These are phyloP conservation scores for Singerocomus inundabilis DNA, from an alignment of 1,284 basidiomycete species.

Conservation along the genomic window DNA sequence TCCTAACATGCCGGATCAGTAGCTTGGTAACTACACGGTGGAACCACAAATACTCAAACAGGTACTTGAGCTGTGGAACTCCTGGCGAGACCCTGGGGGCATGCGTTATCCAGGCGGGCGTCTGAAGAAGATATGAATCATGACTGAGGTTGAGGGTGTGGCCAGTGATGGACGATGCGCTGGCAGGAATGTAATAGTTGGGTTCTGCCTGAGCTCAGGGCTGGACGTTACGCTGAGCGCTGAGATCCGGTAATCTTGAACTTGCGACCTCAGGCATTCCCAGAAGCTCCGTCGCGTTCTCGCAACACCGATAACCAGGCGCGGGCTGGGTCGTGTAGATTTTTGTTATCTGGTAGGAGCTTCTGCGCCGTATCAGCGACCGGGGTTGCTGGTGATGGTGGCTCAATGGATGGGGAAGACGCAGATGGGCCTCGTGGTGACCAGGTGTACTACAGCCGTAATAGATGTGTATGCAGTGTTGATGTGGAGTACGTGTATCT, in stretches of 20 bases:
- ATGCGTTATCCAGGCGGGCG: conserved; percentile 11
- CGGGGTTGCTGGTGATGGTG: not conserved
- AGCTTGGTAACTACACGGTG: not conserved
- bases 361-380: not conserved
- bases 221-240: not conserved
- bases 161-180: not conserved
- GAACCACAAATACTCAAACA: conserved; percentile 1
- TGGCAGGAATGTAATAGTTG: not conserved
- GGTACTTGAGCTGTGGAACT: not conserved
- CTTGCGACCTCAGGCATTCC: not conserved
- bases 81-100: conserved; percentile 15
- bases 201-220: not conserved
- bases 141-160: conserved; percentile 6
- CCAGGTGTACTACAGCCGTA: too few relatives aligned
- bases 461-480: too few relatives aligned
- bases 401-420: too few relatives aligned
- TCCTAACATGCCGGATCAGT: conserved; percentile 8
- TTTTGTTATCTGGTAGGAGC: not conserved
- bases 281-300: not conserved
- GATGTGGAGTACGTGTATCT: not conserved
- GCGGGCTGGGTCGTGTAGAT: not conserved
- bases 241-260: not conserved
- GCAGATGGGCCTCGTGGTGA: too few relatives aligned
- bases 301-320: not conserved
- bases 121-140: not conserved